Conservation (phyloP, 768 basidiomycete genomes). For the Leccinellum luteum region DNA sequence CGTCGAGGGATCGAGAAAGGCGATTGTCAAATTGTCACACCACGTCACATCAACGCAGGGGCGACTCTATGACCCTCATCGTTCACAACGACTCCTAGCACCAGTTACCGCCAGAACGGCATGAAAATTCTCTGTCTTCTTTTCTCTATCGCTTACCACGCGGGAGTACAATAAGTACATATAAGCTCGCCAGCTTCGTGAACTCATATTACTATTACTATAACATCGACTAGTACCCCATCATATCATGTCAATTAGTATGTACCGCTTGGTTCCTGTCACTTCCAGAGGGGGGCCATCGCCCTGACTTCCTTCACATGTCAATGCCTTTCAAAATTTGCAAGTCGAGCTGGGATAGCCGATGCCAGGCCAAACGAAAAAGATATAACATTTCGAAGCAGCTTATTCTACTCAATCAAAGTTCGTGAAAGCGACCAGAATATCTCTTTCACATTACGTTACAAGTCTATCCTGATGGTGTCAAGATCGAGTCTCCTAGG, state of each 20-base stretch:
- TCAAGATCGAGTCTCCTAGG: background rate
- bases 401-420: background rate
- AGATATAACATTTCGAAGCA: background rate
- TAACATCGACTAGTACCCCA: background rate
- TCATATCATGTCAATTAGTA: slow-evolving; percentile 27
- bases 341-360: slow-evolving; percentile 37
- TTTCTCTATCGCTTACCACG: slow-evolving; percentile 12
- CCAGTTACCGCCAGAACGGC: background rate
- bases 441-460: background rate
- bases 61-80: background rate
- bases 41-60: background rate
- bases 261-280: slow-evolving; percentile 37
- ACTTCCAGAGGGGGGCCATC: slow-evolving; percentile 39
- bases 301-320: slow-evolving; percentile 40
- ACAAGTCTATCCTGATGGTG: background rate
- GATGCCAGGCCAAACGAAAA: background rate
- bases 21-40: slow-evolving; percentile 1
- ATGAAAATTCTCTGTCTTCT: slow-evolving; percentile 2
- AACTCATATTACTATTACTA: background rate
- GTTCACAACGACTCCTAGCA: background rate
- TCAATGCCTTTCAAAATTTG: slow-evolving; percentile 35
- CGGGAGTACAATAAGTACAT: background rate
- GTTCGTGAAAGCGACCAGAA: background rate
- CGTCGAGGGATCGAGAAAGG: background rate
- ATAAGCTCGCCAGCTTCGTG: background rate